Evolutionary conservation across 305 asterid genomes (phyloP).

Genomic region (Galium porrigens): DNA sequence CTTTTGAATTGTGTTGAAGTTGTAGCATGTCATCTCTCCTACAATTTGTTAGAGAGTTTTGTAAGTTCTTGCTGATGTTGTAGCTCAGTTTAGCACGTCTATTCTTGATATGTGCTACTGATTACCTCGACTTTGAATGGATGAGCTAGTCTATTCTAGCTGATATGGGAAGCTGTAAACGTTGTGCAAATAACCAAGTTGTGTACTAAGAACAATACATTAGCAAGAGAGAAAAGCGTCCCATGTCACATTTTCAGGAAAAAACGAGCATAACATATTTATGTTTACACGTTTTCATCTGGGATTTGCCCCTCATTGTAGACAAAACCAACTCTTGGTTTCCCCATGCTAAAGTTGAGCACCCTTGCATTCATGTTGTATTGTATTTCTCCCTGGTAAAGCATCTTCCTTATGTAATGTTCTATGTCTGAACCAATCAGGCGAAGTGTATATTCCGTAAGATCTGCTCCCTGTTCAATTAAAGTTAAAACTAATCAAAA

Average conservation of each 20-base stretch:
- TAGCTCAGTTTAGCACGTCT: not conserved
- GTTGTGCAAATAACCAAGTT: not conserved
- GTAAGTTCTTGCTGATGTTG: not conserved
- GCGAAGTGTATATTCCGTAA: constrained; percentile 86
- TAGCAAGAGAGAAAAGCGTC: not conserved
- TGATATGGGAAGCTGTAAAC: not conserved
- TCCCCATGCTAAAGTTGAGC: constrained; percentile 89
- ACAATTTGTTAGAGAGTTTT: not conserved
- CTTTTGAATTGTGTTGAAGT: not conserved
- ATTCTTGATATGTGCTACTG: not conserved
- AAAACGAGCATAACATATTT: not conserved
- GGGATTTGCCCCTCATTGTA: constrained; percentile 40
- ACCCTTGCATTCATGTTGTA: constrained; percentile 85
- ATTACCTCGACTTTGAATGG: not conserved
- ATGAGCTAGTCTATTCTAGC: not conserved
- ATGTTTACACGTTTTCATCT: constrained; percentile 22
- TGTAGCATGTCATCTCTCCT: not conserved
- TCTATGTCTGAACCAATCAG: constrained; percentile 78
- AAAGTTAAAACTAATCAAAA: not conserved
- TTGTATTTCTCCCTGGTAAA: constrained; percentile 57
- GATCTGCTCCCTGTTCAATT: constrained; percentile 59
- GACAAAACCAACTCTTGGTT: constrained; percentile 67
- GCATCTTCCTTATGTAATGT: constrained; percentile 68
- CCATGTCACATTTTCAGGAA: not conserved
- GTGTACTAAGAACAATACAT: not conserved